Evolutionary conservation across 208 protist species (phyloP).

Genomic region (Acanthamoeba lenticulata): DNA sequence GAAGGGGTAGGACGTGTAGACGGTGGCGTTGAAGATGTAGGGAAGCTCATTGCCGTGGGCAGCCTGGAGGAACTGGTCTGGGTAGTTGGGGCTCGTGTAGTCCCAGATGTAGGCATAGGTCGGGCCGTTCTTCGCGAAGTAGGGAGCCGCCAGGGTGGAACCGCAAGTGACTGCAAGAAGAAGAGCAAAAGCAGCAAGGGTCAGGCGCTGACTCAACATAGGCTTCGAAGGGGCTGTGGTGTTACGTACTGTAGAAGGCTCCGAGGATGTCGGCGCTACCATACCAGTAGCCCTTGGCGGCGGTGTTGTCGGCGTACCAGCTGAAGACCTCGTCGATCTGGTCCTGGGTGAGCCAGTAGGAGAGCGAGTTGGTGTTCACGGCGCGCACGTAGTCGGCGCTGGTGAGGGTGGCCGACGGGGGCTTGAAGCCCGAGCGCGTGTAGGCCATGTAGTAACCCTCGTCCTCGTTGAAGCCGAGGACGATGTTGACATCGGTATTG

Average conservation of each 20-base stretch:
- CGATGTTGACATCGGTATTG: slow-evolving; percentile 18
- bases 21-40: slow-evolving; percentile 53
- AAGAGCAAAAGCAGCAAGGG: too few relatives aligned
- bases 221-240: too few relatives aligned
- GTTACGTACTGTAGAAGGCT: slow-evolving; percentile 71
- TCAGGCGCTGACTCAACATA: too few relatives aligned
- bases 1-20: slow-evolving; percentile 18
- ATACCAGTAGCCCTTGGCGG: background rate
- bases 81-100: slow-evolving; percentile 68
- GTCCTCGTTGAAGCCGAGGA: slow-evolving; percentile 72
- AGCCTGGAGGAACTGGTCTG: background rate
- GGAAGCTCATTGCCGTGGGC: slow-evolving; percentile 67
- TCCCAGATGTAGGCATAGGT: slow-evolving; percentile 63
- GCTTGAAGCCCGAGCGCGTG: background rate
- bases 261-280: slow-evolving; percentile 70
- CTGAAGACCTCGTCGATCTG: background rate
- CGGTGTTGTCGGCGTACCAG: slow-evolving; percentile 18
- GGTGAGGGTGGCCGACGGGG: background rate
- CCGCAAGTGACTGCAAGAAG: slow-evolving; percentile 69
- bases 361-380: background rate
- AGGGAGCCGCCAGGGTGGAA: slow-evolving; percentile 20
- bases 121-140: background rate
- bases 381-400: background rate
- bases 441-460: slow-evolving; percentile 52
- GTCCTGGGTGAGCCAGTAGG: background rate